These are phyloP conservation scores for Pseudovirgaria hyperparasitica DNA, from an alignment of 2,329 filamentous ascomycete species.

Conservation along the genomic window DNA sequence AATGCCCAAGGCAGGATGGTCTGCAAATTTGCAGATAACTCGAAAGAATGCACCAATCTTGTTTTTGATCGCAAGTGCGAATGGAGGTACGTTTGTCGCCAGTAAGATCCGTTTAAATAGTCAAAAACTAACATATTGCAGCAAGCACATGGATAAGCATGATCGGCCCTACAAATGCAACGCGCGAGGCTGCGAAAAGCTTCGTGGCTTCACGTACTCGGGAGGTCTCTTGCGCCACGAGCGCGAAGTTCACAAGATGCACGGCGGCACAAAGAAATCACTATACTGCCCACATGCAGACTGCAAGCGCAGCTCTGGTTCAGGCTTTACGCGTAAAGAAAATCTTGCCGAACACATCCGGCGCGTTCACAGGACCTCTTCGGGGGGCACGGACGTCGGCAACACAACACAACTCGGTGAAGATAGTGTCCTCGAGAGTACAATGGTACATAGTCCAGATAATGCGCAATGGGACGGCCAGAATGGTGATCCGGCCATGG, in stretches of 20 bases:
- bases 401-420: constrained; percentile 9
- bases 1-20: constrained; percentile 64
- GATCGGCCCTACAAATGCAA: constrained; percentile 83
- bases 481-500: constrained; percentile 11
- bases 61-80: constrained; percentile 77
- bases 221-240: constrained; percentile 82
- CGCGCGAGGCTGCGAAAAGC: constrained; percentile 73
- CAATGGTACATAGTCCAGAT: too few relatives aligned
- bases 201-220: constrained; percentile 89
- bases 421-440: constrained; percentile 10
- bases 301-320: constrained; percentile 80
- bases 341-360: constrained; percentile 90
- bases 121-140: constrained; percentile 22
- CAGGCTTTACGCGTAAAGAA: constrained; percentile 85
- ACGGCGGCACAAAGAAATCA: constrained; percentile 76
- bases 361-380: constrained; percentile 54
- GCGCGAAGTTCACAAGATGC: constrained; percentile 84
- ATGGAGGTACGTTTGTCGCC: constrained; percentile 63
- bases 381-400: constrained; percentile 22
- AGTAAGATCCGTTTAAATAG: constrained; percentile 12
- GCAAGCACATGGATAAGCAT: constrained; percentile 98
- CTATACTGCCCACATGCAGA: constrained; percentile 75
- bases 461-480: constrained; percentile 10
- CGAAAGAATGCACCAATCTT: constrained; percentile 54
- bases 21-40: constrained; percentile 55